Base-by-base conservation (phyloP, 495 filamentous ascomycete species). In the Parathielavia appendiculata region DNA sequence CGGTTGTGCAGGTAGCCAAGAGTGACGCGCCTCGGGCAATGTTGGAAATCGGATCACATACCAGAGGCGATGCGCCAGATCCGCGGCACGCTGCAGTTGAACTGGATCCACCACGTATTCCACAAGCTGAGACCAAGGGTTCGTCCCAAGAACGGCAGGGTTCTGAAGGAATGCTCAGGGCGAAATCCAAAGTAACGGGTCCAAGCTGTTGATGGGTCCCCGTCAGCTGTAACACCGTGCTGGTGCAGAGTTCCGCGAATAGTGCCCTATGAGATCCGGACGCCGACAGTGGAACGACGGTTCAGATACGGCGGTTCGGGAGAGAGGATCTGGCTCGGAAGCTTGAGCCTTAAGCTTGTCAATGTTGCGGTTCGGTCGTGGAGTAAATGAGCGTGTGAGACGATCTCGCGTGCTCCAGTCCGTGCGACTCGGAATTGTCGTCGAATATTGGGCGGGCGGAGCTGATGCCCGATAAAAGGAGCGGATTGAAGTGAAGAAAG, bases 171-270 rank as follows among this genome's bases (percentile, higher is more conserved):
- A 30, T 30, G 26, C 26, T 54, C 14, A 39, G 38, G 40, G 43
- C 13, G 22, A 22, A 16, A 45, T 19, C 14, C 7, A n/a, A 20
- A 30, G 36, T 14, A 32, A 5, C 44, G 26, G 51, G 23, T 22
- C n/a, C 36, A 20, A 35, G 23, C 23, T 43, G 34, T 49, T 43
- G 40, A 6, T 12, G 49, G 23, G n/a, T 16, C 34, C 19, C 40
- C 36, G 36, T 38, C 44, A 30, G 41, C 17, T 20, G 58, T 54
- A 4, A 39, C 51, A 62, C 51, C 38, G 46, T 59, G 62, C 64
- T 61, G 59, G 57, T 66, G 66, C 64, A 63, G 45, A 34, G 50
- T 61, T 50, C 66, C 66, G 66, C 50, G 23, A 46, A 61, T 50
- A 57, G 51, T 56, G 58, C 36, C 32, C 49, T 50, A 51, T 40